Conservation (phyloP, 805 yeast genomes). For the Pichia manshurica region DNA sequence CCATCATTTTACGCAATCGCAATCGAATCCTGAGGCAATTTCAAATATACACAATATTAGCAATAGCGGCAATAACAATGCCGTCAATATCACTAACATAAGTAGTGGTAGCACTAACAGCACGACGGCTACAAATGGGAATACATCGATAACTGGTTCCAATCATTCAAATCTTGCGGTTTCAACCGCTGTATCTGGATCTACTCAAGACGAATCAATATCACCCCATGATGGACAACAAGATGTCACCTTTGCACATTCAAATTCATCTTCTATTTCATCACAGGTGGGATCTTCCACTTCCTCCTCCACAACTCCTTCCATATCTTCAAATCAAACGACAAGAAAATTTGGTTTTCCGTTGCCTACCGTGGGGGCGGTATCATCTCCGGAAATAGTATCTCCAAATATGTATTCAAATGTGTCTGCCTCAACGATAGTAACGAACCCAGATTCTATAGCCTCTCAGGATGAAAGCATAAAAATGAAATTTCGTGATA, state of each 20-base stretch:
- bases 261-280: conserved; percentile 15
- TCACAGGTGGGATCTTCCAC: conserved; percentile 13
- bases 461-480: conserved; percentile 4
- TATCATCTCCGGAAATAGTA: conserved; percentile 4
- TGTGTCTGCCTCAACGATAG: not conserved
- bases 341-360: conserved; percentile 15
- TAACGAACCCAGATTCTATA: not conserved
- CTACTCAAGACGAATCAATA: not conserved
- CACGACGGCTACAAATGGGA: not conserved
- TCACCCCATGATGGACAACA: conserved; percentile 3
- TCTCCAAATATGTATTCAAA: conserved; percentile 1
- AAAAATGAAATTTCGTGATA: conserved; percentile 8
- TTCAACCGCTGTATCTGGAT: too few relatives aligned
- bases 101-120: not conserved
- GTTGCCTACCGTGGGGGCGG: not conserved
- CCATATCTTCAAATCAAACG: conserved; percentile 5
- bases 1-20: too few relatives aligned
- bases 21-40: not conserved
- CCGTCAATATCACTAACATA: too few relatives aligned
- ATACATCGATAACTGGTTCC: not conserved
- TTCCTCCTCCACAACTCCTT: conserved; percentile 7
- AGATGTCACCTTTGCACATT: conserved; percentile 10
- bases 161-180: too few relatives aligned
- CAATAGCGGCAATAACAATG: not conserved
- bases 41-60: not conserved